Percentiles rank a stretch among this genome's conserved stretches.
phyloP scores from a whole-genome alignment of 2,329 filamentous ascomycete species.

The Dactylellina leptospora region DNA sequence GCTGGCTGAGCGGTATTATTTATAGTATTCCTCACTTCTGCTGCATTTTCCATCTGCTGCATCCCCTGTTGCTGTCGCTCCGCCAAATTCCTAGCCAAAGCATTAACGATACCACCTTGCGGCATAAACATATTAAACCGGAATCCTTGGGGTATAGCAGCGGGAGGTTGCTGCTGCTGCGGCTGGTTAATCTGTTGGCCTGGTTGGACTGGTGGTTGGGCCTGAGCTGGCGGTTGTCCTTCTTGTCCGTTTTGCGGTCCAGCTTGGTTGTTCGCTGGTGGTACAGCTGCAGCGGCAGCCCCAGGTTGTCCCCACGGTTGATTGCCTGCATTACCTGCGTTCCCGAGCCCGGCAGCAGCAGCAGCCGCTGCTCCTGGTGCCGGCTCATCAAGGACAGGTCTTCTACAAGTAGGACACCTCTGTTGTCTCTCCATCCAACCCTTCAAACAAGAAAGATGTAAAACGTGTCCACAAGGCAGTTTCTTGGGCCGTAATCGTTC shows the following conservation, averaged over 20 bases:
- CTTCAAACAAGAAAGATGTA: constrained; percentile 92
- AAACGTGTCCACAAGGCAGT: constrained; percentile 91
- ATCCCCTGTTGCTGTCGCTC: constrained; percentile 22
- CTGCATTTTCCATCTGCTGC: neutral
- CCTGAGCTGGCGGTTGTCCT: constrained; percentile 9
- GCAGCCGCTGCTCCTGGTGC: neutral
- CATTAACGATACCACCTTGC: constrained; percentile 30
- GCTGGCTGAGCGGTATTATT: neutral
- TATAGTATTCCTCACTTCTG: neutral
- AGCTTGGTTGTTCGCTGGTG: neutral
- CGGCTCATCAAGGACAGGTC: constrained; percentile 72
- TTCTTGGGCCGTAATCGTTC: constrained; percentile 85
- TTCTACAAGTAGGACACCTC: constrained; percentile 92
- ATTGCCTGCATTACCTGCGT: neutral
- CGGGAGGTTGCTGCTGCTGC: constrained; percentile 14
- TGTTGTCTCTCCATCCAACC: constrained; percentile 98
- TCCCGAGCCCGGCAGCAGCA: neutral
- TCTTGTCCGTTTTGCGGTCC: constrained; percentile 8
- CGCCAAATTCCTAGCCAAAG: constrained; percentile 26
- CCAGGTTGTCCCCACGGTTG: neutral
- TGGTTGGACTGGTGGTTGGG: neutral
- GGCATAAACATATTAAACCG: constrained; percentile 26
- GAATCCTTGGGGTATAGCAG: constrained; percentile 6
- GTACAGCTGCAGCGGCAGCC: neutral
- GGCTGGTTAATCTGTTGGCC: neutral